Evolutionary conservation across 768 basidiomycete genomes (phyloP).

Genomic region (Imleria badia): DNA sequence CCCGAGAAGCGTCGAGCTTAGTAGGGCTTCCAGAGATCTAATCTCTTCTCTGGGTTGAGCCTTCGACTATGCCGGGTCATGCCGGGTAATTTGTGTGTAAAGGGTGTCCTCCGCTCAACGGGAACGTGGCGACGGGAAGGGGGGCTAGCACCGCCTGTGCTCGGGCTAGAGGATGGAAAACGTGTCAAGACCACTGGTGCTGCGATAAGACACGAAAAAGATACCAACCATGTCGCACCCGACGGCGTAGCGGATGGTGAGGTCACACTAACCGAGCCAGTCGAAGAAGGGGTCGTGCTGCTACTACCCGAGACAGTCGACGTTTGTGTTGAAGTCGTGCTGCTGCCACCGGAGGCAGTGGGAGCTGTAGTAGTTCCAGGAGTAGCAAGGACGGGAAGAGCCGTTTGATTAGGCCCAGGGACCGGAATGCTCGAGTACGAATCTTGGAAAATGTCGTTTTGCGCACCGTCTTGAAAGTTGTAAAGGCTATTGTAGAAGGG

Average conservation of each 20-base stretch:
- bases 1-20: neutral
- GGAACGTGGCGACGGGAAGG: slow-evolving; percentile 8
- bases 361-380: neutral
- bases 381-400: slow-evolving; percentile 18
- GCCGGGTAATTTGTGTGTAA: slow-evolving; percentile 1
- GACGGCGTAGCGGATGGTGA: slow-evolving; percentile 2
- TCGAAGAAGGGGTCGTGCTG: neutral
- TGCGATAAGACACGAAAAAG: neutral
- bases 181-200: neutral
- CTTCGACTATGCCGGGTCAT: slow-evolving; percentile 15
- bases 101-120: slow-evolving; percentile 2
- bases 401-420: slow-evolving; percentile 40
- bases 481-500: slow-evolving; percentile 70
- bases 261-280: neutral
- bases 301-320: too few species aligned
- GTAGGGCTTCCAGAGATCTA: slow-evolving; percentile 15
- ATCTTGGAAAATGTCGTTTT: slow-evolving; percentile 69
- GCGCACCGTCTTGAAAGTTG: slow-evolving; percentile 70
- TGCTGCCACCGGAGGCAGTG: neutral
- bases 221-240: slow-evolving; percentile 11
- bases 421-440: slow-evolving; percentile 48
- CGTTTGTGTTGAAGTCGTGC: neutral
- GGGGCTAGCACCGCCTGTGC: neutral
- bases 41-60: neutral
- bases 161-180: neutral